Base-by-base conservation (phyloP, 23 red algal genomes). In the Chondrus crispus region DNA sequence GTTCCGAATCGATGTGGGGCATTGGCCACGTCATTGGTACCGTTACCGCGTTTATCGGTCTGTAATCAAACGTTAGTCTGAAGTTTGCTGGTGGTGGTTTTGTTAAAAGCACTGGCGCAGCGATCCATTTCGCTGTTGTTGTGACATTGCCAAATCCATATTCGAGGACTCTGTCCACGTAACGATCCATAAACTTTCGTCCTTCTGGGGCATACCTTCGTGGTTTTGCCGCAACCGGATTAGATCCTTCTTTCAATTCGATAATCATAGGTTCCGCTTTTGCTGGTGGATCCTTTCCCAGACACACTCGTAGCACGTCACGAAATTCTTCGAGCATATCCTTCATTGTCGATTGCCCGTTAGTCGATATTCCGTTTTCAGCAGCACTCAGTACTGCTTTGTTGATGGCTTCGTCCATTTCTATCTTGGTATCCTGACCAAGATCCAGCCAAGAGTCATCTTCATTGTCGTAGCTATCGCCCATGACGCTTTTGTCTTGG, bases 21-120 rank as follows among this genome's bases (percentile, higher is more conserved):
- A 81, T 81, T 0, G 74, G 41, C 74, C 74, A 81, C 14, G n/a
- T 22, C 13, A 22, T 1, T 14, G 66, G 18, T 26, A 18, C 51
- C 16, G 66, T 72, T 14, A 14, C 26, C 43, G 28, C 28, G 71
- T 26, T 86, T 26, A 86, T 5, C 22, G 28, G 24, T 48, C 82
- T 5, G 28, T 43, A 68, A 28, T 86, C 82, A 71, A 86, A 37
- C 32, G 82, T 86, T 29, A 86, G 48, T 26, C 52, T 28, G 30
- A 41, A 86, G n/a, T 46, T 66, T 11, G 54, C 82, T 10, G 82
- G 82, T 18, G 40, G 40, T 45, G 57, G 58, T 71, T 86, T 69
- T 35, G 52, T 53, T 33, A 68, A 26, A n/a, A 71, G 35, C 33
- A 86, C 35, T 41, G 55, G 82, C 33, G 62, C 82, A 18, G 82